These are phyloP conservation scores for Polysphondylium violaceum DNA, from an alignment of 78 protist species.

Conservation along the genomic window DNA sequence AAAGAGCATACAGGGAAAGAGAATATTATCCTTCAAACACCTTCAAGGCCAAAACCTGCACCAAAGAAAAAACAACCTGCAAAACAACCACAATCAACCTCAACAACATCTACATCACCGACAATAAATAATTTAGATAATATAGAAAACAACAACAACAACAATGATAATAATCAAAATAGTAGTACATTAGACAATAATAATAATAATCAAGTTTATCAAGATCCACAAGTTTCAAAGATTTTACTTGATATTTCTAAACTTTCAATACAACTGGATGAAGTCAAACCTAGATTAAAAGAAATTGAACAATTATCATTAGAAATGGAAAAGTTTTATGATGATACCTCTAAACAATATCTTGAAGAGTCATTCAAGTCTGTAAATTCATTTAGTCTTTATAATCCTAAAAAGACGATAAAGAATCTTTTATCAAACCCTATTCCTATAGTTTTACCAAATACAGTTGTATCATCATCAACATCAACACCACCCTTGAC, in stretches of 20 bases:
- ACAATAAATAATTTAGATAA: neutral
- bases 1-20: constrained; percentile 36
- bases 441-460: too few species aligned
- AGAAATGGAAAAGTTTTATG: constrained; percentile 30
- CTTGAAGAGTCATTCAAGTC: constrained; percentile 34
- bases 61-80: neutral
- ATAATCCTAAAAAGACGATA: constrained; percentile 27
- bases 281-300: constrained; percentile 58
- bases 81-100: constrained; percentile 3
- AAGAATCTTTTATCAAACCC: constrained; percentile 39
- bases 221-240: constrained; percentile 4
- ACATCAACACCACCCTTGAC: too few species aligned
- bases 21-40: constrained; percentile 9
- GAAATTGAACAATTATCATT: constrained; percentile 42
- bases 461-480: too few species aligned
- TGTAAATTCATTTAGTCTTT: constrained; percentile 8
- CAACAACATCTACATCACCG: neutral
- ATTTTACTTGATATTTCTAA: neutral
- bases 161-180: neutral
- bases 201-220: neutral
- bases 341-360: constrained; percentile 14
- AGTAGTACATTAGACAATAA: neutral
- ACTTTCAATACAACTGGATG: constrained; percentile 46
- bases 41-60: constrained; percentile 16
- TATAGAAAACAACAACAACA: neutral